Evolutionary conservation across 495 filamentous ascomycete genomes (phyloP).

Genomic region (Umbilicaria muhlenbergii): DNA sequence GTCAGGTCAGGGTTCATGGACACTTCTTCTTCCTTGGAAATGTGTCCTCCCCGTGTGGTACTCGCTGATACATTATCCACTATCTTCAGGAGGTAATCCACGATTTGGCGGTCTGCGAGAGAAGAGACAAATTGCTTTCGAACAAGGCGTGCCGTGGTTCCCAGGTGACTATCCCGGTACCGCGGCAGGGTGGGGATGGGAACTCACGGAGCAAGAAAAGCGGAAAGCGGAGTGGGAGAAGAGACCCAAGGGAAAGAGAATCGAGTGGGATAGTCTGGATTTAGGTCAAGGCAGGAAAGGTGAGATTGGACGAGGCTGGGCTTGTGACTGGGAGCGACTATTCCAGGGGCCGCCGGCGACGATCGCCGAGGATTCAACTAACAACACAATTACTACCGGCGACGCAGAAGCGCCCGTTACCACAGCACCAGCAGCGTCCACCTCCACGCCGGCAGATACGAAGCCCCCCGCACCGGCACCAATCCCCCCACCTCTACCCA

Average conservation of each 20-base stretch:
- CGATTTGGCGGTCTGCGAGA: conserved; percentile 74
- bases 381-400: conserved; percentile 4
- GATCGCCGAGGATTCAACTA: conserved; percentile 8
- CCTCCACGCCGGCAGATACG: not conserved
- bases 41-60: conserved; percentile 82
- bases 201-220: conserved; percentile 43
- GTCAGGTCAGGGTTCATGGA: conserved; percentile 59
- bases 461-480: not conserved
- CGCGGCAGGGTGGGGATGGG: conserved; percentile 63
- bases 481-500: conserved; percentile 15
- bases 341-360: conserved; percentile 17
- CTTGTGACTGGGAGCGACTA: conserved; percentile 73
- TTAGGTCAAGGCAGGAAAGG: conserved; percentile 62
- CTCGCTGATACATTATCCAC: conserved; percentile 67
- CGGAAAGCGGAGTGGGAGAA: conserved; percentile 57
- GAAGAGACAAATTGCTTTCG: conserved; percentile 66
- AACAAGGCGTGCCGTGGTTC: conserved; percentile 68
- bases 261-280: conserved; percentile 61
- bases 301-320: conserved; percentile 70
- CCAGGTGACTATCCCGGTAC: conserved; percentile 81
- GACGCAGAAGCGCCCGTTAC: not conserved
- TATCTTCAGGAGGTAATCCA: conserved; percentile 63
- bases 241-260: conserved; percentile 66
- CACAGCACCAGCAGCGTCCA: not conserved
- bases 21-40: conserved; percentile 79